A percentile compares a stretch with the other conserved stretches of the same genome.
These are phyloP conservation scores for Dryadomyces quercivorus DNA, from an alignment of 2,329 filamentous ascomycete genomes.

Conservation along the genomic window DNA sequence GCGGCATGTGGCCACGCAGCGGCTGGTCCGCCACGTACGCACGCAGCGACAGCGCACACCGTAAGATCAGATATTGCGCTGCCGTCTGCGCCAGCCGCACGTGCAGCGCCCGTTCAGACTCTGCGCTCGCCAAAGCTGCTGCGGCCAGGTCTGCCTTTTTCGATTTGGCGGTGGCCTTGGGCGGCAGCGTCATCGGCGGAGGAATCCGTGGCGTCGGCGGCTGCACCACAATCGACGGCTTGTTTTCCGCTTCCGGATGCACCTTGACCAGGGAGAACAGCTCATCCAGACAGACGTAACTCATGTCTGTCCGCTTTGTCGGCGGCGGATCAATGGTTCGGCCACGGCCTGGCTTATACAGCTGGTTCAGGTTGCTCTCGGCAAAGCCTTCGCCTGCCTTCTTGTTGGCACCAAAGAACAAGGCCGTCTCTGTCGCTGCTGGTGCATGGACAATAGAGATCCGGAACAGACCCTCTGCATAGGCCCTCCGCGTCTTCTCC, in stretches of 20 bases:
- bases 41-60: constrained; percentile 69
- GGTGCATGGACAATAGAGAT: constrained; percentile 70
- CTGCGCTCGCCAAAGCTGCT: constrained; percentile 12
- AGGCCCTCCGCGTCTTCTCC: constrained; percentile 54
- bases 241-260: constrained; percentile 20
- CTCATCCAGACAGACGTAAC: constrained; percentile 70
- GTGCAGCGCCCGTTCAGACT: constrained; percentile 24
- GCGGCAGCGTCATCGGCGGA: constrained; percentile 10
- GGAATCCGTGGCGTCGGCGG: constrained; percentile 30
- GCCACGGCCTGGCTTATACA: constrained; percentile 57
- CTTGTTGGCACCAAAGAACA: constrained; percentile 38
- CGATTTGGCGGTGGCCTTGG: background rate
- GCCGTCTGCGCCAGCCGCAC: constrained; percentile 60
- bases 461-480: constrained; percentile 65
- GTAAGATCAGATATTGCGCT: constrained; percentile 70
- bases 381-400: constrained; percentile 15
- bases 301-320: constrained; percentile 56
- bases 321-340: constrained; percentile 58
- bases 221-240: constrained; percentile 26
- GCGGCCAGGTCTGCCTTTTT: constrained; percentile 4
- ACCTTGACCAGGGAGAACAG: constrained; percentile 55
- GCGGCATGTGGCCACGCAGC: constrained; percentile 76
- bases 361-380: constrained; percentile 30
- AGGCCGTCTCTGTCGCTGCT: constrained; percentile 38
- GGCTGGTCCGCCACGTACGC: constrained; percentile 87